Conservation (phyloP, 2,329 filamentous ascomycete genomes). For the Colletotrichum sp. region DNA sequence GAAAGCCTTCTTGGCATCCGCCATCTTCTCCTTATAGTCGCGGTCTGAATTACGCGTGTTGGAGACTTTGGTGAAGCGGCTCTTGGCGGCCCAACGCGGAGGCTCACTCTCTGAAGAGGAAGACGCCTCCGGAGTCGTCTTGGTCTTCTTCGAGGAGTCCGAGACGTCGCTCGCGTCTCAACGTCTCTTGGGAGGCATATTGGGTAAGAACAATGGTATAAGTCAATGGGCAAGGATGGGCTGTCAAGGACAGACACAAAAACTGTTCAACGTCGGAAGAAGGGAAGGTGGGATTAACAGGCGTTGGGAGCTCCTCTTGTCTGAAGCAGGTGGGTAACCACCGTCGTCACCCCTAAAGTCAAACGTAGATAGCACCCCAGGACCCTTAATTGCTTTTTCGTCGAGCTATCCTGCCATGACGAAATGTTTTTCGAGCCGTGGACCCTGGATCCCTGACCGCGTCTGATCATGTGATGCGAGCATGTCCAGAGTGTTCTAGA, state of each 20-base stretch:
- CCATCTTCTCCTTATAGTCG: slow-evolving; percentile 28
- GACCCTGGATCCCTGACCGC: not conserved
- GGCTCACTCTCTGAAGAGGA: not conserved
- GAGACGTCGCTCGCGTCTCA: not conserved
- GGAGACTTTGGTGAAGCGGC: slow-evolving; percentile 36
- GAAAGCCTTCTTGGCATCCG: slow-evolving; percentile 30
- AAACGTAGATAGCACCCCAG: not conserved
- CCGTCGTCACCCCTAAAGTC: not conserved
- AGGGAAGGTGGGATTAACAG: not conserved
- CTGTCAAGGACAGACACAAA: not conserved
- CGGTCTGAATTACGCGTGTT: slow-evolving; percentile 37
- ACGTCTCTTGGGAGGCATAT: slow-evolving; percentile 2
- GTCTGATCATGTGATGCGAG: not conserved
- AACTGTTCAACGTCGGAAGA: no score
- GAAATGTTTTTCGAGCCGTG: not conserved
- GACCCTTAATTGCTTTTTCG: not conserved
- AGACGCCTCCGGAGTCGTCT: not conserved
- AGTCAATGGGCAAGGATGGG: not conserved
- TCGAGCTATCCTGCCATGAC: not conserved
- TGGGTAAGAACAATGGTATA: not conserved
- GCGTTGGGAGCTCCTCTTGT: not conserved
- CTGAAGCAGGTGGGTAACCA: not conserved
- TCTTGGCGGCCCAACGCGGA: slow-evolving; percentile 16
- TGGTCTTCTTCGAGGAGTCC: not conserved
- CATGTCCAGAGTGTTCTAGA: not conserved